Percentiles rank a stretch among this genome's conserved stretches.
These are phyloP conservation scores for Apiospora hydei DNA, from an alignment of 2,329 filamentous ascomycete species.

Conservation along the genomic window DNA sequence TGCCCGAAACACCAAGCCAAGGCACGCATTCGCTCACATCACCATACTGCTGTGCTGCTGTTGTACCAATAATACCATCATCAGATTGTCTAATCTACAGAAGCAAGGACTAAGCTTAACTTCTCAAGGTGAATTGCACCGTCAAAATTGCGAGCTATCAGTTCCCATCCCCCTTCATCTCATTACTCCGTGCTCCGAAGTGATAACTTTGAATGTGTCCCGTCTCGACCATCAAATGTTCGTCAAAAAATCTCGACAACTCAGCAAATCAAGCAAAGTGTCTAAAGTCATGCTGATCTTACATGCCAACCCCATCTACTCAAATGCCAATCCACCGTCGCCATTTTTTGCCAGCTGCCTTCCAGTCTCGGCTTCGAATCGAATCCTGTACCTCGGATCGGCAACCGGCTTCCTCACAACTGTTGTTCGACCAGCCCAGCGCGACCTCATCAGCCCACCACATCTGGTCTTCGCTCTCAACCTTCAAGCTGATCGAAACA, in stretches of 20 bases:
- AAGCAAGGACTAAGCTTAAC: background rate
- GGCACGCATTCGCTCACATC: background rate
- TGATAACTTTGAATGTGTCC: background rate
- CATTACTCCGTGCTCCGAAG: conserved; percentile 17
- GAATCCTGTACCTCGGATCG: conserved; percentile 44
- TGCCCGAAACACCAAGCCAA: background rate
- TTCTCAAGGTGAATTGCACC: conserved; percentile 14
- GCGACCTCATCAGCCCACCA: conserved; percentile 57
- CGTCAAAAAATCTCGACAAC: conserved; percentile 29
- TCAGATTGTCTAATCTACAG: conserved; percentile 7
- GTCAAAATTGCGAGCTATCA: conserved; percentile 17
- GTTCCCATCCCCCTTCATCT: background rate
- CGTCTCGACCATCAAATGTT: background rate
- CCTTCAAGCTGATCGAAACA: conserved; percentile 50
- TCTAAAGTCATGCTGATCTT: conserved; percentile 3
- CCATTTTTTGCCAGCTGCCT: background rate
- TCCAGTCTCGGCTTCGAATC: conserved; percentile 30
- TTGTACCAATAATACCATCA: background rate
- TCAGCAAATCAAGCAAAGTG: conserved; percentile 23
- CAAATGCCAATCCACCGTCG: background rate
- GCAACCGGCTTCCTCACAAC: conserved; percentile 47
- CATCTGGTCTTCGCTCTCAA: conserved; percentile 43
- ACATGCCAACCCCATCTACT: background rate
- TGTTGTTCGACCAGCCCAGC: conserved; percentile 52
- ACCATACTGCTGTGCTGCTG: background rate